phyloP scores from a whole-genome alignment of 495 filamentous ascomycete genomes.

The Trichoderma orchidacearum region DNA sequence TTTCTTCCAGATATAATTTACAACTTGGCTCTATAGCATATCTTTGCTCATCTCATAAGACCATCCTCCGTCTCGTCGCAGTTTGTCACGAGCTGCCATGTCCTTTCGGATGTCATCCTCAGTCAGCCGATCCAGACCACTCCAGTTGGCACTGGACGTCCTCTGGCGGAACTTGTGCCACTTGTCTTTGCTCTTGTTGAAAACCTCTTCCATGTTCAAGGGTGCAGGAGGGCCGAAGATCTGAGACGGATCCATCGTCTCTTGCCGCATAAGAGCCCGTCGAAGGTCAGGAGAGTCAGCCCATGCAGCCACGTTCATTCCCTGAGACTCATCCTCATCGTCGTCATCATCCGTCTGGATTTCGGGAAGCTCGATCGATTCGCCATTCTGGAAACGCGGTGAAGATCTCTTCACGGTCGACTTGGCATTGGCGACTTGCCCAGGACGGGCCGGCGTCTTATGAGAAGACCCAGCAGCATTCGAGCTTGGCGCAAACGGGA shows the following conservation, averaged over 20 bases:
- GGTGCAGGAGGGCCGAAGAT: conserved; percentile 82
- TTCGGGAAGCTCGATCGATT: conserved; percentile 74
- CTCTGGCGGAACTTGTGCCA: conserved; percentile 74
- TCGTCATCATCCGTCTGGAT: conserved; percentile 83
- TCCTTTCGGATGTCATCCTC: conserved; percentile 78
- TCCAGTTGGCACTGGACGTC: conserved; percentile 92
- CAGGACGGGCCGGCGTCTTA: conserved; percentile 47
- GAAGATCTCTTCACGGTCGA: conserved; percentile 48
- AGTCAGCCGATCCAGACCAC: conserved; percentile 70
- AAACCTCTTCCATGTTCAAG: conserved; percentile 89
- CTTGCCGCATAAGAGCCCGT: conserved; percentile 54
- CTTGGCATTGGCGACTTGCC: conserved; percentile 23
- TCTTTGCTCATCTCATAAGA: conserved; percentile 43
- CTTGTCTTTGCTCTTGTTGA: conserved; percentile 66
- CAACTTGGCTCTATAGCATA: conserved; percentile 13
- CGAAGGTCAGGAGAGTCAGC: conserved; percentile 70
- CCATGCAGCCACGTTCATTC: conserved; percentile 60
- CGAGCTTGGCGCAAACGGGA: conserved; percentile 68
- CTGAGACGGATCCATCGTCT: conserved; percentile 68
- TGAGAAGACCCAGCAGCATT: conserved; percentile 35
- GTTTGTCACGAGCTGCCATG: conserved; percentile 61
- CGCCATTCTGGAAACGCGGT: conserved; percentile 65
- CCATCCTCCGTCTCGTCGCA: conserved; percentile 81
- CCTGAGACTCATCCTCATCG: conserved; percentile 43
- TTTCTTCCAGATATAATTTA: not conserved